Evolutionary conservation across 2,329 filamentous ascomycete species (phyloP), one percentile per base, ranked within the genome.

Genomic region (Monosporascus cannonballus): DNA sequence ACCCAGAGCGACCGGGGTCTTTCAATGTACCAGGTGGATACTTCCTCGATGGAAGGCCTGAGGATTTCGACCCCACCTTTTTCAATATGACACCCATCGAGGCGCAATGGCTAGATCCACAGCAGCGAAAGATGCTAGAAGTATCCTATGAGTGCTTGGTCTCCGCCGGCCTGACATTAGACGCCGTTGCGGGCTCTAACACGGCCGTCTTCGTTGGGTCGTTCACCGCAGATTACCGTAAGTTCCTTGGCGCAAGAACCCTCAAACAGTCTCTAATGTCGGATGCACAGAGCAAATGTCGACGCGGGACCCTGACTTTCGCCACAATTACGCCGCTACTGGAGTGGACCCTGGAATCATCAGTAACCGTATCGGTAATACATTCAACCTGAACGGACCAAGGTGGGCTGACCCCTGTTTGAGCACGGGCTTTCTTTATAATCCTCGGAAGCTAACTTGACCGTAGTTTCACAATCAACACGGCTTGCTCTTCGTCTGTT

Each of bases 61-160:
- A 54, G 4, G 56, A 61, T 20, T 66, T 66, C 50, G 63, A 66
- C 34, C 57, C 55, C 38, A 67, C 55, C 4, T 73, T 76, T 59
- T 77, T 76, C 59, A 61, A 64, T 44, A 72, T 75, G 44, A 66
- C 59, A 1, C 64, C 67, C 1, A 56, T 64, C 15, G 73, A 76
- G 54, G 71, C 70, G n/a, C 61, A 64, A 47, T 62, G 60, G 24
- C 67, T 75, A 54, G 73, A 76, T 47, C 73, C 73, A 0, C 72
- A 75, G 54, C 71, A 74, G 53, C 62, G 73, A 1, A 65, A 68
- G 53, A 58, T 72, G 17, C 64, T 74, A 4, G 71, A 76, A 49
- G 67, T 71, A 0, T 64, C 64, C n/a, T 74, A 70, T 48, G 73
- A 76, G 50, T 68, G 71, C 1, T 57, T 81, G 3, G 71, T 70